These are phyloP conservation scores for Ormosia semicastrata DNA, from an alignment of 306 rosid genomes.

Conservation along the genomic window DNA sequence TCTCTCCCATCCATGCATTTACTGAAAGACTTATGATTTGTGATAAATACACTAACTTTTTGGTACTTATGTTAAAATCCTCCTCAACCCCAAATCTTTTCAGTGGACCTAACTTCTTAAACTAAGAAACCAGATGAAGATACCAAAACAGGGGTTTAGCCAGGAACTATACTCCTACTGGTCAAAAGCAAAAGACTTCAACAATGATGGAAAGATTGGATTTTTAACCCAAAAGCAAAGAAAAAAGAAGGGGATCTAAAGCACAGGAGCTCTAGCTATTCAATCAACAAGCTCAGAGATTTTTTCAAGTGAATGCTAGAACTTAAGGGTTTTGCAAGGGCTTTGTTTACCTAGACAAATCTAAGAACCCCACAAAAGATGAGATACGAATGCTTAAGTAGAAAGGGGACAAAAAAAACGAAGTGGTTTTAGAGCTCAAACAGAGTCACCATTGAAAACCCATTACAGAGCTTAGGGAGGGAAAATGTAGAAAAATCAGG, in stretches of 20 bases:
- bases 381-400: conserved; percentile 15
- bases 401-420: not conserved
- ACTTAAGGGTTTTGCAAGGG: conserved; percentile 33
- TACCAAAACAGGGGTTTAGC: not conserved
- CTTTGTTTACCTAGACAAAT: conserved; percentile 31
- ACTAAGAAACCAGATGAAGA: conserved; percentile 14
- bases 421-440: conserved; percentile 30
- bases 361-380: conserved; percentile 17
- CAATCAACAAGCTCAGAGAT: conserved; percentile 6
- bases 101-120: not conserved
- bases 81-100: conserved; percentile 10
- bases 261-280: conserved; percentile 27
- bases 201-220: conserved; percentile 18
- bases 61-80: conserved; percentile 1
- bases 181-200: not conserved
- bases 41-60: conserved; percentile 15
- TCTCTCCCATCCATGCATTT: conserved; percentile 99
- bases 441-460: conserved; percentile 17
- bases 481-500: conserved; percentile 49
- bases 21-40: conserved; percentile 39
- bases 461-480: conserved; percentile 14
- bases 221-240: conserved; percentile 8
- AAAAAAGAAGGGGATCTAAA: conserved; percentile 21
- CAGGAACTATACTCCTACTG: conserved; percentile 6
- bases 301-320: conserved; percentile 15